phyloP scores from a whole-genome alignment of 1,284 basidiomycete species.

The Xerocomus amazonicus region DNA sequence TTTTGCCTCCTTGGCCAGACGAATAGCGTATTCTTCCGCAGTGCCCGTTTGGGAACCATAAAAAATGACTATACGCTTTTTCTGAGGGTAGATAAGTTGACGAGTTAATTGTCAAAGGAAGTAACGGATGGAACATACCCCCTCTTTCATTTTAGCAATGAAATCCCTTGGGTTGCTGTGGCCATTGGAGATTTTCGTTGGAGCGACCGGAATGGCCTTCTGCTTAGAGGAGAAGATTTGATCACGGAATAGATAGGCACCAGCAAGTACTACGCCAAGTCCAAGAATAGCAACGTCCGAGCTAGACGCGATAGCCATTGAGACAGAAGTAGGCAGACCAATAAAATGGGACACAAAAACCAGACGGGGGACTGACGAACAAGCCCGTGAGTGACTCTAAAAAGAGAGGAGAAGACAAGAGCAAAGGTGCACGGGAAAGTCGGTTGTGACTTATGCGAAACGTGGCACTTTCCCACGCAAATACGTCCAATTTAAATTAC shows the following conservation, averaged over 20 bases:
- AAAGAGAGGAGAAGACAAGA: constrained; percentile 19
- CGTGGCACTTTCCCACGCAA: constrained; percentile 32
- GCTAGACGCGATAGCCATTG: constrained; percentile 38
- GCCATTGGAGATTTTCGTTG: constrained; percentile 53
- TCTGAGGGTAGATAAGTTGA: constrained; percentile 44
- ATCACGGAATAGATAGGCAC: constrained; percentile 76
- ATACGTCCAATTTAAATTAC: constrained; percentile 6
- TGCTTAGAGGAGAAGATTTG: constrained; percentile 64
- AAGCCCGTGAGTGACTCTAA: background rate
- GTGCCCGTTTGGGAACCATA: constrained; percentile 97
- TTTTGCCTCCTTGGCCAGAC: constrained; percentile 92
- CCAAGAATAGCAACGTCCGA: constrained; percentile 70
- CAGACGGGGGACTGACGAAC: background rate
- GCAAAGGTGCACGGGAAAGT: background rate
- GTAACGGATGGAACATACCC: constrained; percentile 48
- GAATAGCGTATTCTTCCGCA: constrained; percentile 93
- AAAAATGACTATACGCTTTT: constrained; percentile 93
- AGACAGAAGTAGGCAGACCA: background rate
- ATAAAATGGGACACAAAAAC: background rate
- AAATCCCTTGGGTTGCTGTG: constrained; percentile 85
- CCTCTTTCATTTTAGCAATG: constrained; percentile 84
- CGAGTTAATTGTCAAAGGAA: background rate
- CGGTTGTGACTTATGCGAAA: constrained; percentile 6
- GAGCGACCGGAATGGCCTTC: constrained; percentile 46
- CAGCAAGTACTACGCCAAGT: constrained; percentile 68